These are phyloP conservation scores for Lentinus brumalis DNA, from an alignment of 768 basidiomycete species.

Conservation along the genomic window DNA sequence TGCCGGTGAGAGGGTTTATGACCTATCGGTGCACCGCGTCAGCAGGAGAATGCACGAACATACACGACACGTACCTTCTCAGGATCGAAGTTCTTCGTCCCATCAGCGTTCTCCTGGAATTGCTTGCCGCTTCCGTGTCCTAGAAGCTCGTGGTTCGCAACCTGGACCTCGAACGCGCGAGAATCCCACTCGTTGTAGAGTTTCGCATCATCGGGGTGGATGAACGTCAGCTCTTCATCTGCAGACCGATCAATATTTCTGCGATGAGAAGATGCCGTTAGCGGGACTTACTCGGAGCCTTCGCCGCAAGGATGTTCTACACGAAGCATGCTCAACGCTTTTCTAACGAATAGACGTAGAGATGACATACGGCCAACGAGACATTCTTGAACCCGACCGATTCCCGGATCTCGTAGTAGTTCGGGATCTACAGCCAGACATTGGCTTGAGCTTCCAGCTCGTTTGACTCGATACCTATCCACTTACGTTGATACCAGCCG, in stretches of 20 bases:
- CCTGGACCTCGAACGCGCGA: constrained; percentile 82
- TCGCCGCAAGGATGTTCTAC: constrained; percentile 85
- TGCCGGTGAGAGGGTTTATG: constrained; percentile 79
- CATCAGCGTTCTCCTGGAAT: constrained; percentile 75
- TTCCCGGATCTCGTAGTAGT: constrained; percentile 85
- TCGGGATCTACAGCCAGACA: constrained; percentile 33
- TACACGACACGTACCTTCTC: constrained; percentile 44
- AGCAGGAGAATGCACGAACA: neutral
- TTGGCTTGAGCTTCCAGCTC: neutral
- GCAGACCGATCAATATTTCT: neutral
- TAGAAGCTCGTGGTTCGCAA: constrained; percentile 87
- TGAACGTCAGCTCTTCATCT: constrained; percentile 82
- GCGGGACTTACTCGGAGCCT: constrained; percentile 65
- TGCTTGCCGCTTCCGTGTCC: constrained; percentile 87
- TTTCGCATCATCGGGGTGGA: constrained; percentile 74
- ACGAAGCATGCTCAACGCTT: neutral
- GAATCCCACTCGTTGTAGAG: constrained; percentile 80
- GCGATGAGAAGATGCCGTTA: neutral
- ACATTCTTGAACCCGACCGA: constrained; percentile 89
- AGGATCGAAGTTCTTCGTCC: constrained; percentile 81
- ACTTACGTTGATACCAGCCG: constrained; percentile 80
- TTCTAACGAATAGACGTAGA: neutral
- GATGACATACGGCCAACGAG: constrained; percentile 67
- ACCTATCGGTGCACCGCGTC: constrained; percentile 44
- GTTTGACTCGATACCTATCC: constrained; percentile 34